Evolutionary conservation across 2,329 filamentous ascomycete genomes (phyloP).

Genomic region (Pezicula neosporulosa): DNA sequence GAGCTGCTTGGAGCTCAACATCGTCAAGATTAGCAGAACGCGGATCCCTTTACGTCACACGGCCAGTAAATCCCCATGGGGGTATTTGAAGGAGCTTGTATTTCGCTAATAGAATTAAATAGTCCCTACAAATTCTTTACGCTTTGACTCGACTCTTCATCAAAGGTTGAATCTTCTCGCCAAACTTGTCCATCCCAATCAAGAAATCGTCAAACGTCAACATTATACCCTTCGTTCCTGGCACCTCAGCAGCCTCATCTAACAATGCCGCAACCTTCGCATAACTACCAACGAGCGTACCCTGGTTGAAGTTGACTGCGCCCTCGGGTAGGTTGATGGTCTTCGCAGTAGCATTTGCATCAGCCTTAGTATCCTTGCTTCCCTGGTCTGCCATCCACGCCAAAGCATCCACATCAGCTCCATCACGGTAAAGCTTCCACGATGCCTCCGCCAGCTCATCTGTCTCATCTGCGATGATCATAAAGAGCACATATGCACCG

Average conservation of each 20-base stretch:
- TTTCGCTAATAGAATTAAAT: too few species aligned
- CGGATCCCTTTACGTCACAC: too few species aligned
- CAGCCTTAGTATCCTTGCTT: slow-evolving; percentile 28
- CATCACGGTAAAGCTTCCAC: slow-evolving; percentile 30
- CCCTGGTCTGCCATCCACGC: slow-evolving; percentile 30
- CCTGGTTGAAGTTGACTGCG: slow-evolving; percentile 29
- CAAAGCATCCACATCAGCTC: slow-evolving; percentile 27
- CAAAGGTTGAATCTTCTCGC: slow-evolving; percentile 29
- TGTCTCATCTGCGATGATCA: slow-evolving; percentile 30
- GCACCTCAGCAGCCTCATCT: slow-evolving; percentile 27
- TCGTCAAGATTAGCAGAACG: too few species aligned
- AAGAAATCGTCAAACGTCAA: slow-evolving; percentile 31
- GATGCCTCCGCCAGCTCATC: slow-evolving; percentile 27
- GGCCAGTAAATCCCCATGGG: too few species aligned
- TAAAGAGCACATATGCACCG: slow-evolving; percentile 31
- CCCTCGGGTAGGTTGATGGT: slow-evolving; percentile 25
- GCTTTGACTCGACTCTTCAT: slow-evolving; percentile 27
- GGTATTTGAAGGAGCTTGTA: too few species aligned
- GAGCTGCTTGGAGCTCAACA: too few species aligned
- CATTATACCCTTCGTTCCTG: slow-evolving; percentile 32
- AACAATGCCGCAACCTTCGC: slow-evolving; percentile 27
- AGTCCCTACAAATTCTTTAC: too few species aligned
- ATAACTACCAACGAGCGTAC: slow-evolving; percentile 27
- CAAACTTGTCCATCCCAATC: slow-evolving; percentile 27
- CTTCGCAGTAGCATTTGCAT: slow-evolving; percentile 25